Evolutionary conservation across 495 filamentous ascomycete species (phyloP).

Genomic region (Neurospora tetraspora): DNA sequence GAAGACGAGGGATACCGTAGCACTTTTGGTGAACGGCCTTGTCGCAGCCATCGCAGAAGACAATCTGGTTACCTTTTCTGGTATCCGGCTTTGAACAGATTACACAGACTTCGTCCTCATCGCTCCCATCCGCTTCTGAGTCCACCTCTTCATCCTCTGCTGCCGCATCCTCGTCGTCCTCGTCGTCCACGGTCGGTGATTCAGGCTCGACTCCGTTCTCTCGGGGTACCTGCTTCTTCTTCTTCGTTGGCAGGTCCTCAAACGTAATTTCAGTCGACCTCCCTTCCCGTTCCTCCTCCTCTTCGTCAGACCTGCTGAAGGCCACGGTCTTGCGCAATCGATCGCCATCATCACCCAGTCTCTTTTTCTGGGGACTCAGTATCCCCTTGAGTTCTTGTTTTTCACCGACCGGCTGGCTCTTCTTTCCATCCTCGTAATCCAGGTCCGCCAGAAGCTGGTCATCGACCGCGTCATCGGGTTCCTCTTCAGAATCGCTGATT

Average conservation of each 20-base stretch:
- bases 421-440: neutral
- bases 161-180: constrained; percentile 12
- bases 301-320: constrained; percentile 26
- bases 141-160: neutral
- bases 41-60: constrained; percentile 91
- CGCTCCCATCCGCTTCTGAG: constrained; percentile 9
- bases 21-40: constrained; percentile 81
- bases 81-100: constrained; percentile 41
- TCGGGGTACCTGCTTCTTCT: constrained; percentile 1
- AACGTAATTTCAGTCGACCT: constrained; percentile 3
- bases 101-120: constrained; percentile 36
- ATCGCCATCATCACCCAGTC: neutral
- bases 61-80: constrained; percentile 48
- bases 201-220: constrained; percentile 3
- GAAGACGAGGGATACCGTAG: constrained; percentile 73
- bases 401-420: neutral
- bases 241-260: constrained; percentile 4
- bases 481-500: neutral
- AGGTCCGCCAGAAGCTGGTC: neutral
- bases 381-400: constrained; percentile 27
- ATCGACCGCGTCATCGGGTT: neutral
- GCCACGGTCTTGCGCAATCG: constrained; percentile 29
- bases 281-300: constrained; percentile 19
- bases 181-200: constrained; percentile 3
- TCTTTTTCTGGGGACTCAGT: constrained; percentile 27